A percentile compares a stretch with the other conserved stretches of the same genome.
Conservation (phyloP, 2,329 filamentous ascomycete species). For the Colletotrichum sp. region DNA sequence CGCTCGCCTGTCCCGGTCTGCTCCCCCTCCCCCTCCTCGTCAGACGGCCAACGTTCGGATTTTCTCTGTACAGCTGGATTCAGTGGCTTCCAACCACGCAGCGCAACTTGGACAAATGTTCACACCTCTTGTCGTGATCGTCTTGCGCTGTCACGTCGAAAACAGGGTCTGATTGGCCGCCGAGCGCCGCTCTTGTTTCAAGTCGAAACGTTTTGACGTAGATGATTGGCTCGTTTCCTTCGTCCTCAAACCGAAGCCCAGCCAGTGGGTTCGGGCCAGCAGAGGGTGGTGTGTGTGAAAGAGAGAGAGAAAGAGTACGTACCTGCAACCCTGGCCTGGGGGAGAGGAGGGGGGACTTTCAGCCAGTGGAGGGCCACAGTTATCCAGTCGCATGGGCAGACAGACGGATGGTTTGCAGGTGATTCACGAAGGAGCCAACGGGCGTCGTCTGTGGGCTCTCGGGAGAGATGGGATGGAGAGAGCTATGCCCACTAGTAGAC, state of each 20-base stretch:
- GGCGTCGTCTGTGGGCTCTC: constrained; percentile 1
- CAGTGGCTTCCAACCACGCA: background rate
- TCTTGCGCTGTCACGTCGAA: constrained; percentile 13
- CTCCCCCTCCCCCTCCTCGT: background rate
- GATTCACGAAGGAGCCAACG: background rate
- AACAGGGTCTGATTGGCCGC: constrained; percentile 13
- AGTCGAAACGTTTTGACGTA: background rate
- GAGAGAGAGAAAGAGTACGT: background rate
- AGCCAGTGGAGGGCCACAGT: background rate
- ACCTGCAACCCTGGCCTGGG: background rate
- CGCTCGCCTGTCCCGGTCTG: background rate
- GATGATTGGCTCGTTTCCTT: constrained; percentile 7
- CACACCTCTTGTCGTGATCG: constrained; percentile 7
- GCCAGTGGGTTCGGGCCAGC: background rate
- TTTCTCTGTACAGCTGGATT: background rate
- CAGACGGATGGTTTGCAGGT: constrained; percentile 7
- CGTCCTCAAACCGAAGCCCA: constrained; percentile 14
- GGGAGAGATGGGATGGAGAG: background rate
- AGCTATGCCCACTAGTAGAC: background rate
- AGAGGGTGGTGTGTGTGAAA: background rate
- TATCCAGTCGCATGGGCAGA: background rate
- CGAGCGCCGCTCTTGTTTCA: constrained; percentile 13
- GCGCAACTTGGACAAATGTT: background rate
- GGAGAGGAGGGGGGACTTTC: background rate
- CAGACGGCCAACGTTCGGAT: constrained; percentile 10